phyloP scores from a whole-genome alignment of 306 rosid genomes.

The Pterocarpus santalinus region DNA sequence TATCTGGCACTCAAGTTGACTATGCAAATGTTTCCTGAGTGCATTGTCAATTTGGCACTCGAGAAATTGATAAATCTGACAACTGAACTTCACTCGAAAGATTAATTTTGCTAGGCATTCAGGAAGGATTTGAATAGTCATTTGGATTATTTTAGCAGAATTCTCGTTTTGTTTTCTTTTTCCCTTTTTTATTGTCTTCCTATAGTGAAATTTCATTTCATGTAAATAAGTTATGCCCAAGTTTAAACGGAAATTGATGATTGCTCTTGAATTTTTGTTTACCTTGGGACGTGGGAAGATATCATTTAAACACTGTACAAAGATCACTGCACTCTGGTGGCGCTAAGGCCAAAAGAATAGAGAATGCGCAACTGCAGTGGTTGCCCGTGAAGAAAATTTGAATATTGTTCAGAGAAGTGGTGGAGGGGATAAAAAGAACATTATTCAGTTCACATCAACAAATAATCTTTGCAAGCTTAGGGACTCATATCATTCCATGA shows the following conservation, averaged over 20 bases:
- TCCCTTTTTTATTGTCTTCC: no score
- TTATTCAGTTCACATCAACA: constrained; percentile 45
- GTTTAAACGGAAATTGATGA: neutral
- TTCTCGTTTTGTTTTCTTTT: no score
- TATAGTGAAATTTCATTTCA: no score
- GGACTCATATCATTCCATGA: constrained; percentile 71
- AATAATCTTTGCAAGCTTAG: constrained; percentile 44
- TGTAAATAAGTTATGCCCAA: no score
- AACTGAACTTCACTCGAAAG: no score
- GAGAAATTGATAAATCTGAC: no score
- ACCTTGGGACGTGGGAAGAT: neutral
- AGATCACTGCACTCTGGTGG: neutral
- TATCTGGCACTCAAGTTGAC: no score
- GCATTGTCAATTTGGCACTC: no score
- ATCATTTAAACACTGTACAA: constrained; percentile 44
- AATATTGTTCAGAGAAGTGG: neutral
- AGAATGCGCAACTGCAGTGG: constrained; percentile 52
- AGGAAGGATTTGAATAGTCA: no score
- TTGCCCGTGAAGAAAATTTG: constrained; percentile 46
- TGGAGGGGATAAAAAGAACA: neutral
- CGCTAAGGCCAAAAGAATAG: constrained; percentile 1
- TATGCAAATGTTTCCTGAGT: no score
- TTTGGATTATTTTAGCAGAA: no score
- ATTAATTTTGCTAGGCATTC: no score
- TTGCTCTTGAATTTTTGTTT: neutral